A percentile compares a stretch with the other conserved stretches of the same genome.
These are phyloP conservation scores for Microthlaspi erraticum DNA, from an alignment of 345 rosid genomes.

Conservation along the genomic window DNA sequence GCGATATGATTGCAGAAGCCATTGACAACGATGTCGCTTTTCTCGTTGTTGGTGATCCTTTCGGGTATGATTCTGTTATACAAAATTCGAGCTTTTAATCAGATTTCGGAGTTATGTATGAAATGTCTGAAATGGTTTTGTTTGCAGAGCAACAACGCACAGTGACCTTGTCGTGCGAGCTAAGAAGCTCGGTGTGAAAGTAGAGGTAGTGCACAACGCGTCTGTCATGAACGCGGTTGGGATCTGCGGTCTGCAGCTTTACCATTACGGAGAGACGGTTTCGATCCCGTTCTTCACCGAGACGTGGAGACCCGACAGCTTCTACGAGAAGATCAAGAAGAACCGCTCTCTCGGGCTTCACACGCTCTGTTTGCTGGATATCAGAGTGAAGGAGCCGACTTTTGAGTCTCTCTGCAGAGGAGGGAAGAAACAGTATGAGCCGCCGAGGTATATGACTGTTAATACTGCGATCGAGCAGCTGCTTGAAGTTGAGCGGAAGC, in stretches of 20 bases:
- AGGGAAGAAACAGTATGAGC: conserved; percentile 83
- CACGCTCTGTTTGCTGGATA: conserved; percentile 91
- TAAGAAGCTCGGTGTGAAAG: conserved; percentile 65
- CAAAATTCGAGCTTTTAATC: not conserved
- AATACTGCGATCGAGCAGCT: conserved; percentile 92
- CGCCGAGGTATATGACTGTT: conserved; percentile 86
- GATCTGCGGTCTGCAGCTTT: conserved; percentile 87
- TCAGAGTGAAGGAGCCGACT: conserved; percentile 90
- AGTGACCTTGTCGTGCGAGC: conserved; percentile 95
- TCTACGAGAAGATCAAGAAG: conserved; percentile 75
- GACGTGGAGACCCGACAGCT: conserved; percentile 93
- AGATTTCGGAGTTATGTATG: conserved; percentile 5
- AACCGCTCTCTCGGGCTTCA: conserved; percentile 77
- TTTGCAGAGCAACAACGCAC: conserved; percentile 87
- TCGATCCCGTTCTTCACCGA: conserved; percentile 87
- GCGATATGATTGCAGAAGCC: conserved; percentile 62
- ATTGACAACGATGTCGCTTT: conserved; percentile 63
- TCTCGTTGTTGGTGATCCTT: conserved; percentile 96
- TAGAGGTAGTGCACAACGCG: conserved; percentile 86
- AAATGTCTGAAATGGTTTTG: not conserved
- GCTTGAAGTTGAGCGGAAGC: conserved; percentile 71
- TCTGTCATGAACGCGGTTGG: conserved; percentile 96
- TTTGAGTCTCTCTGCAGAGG: conserved; percentile 95
- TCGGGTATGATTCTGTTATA: conserved; percentile 55
- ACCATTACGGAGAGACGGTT: conserved; percentile 91